Evolutionary conservation across 2,329 filamentous ascomycete genomes (phyloP), one percentile per base, ranked within the genome.

Genomic region (Arthrocladium fulminans): DNA sequence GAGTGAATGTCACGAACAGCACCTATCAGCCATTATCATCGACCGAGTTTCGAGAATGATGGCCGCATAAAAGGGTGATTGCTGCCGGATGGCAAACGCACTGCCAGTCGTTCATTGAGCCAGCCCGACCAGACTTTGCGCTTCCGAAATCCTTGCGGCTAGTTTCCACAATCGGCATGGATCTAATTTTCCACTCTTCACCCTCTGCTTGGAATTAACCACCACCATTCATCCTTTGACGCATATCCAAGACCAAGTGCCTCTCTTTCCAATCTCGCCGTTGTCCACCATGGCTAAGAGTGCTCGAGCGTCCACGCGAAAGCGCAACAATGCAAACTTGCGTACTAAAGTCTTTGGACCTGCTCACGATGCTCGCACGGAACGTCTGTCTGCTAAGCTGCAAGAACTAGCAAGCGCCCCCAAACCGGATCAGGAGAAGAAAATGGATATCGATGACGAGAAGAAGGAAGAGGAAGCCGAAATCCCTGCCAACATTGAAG

Each of bases 261-360:
- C 7, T 20, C 15, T n/a, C 39, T 5, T 44, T 17, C 25, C 17
- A 38, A 12, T 25, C 20, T 35, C 32, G 25, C 22, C 12, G 42
- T 20, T 22, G 15, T 37, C 45, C 63, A 76, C 48, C 59, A 97
- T 96, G 90, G 90, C 89, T 20, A 96, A 94, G 67, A 85, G 86
- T 64, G 74, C 85, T 52, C 78, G 90, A 65, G 79, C 89, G 56
- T 94, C 84, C 64, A 74, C 78, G 57, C 80, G 75, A 60, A 96
- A 96, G 73, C 75, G 76, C 61, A 96, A 96, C 73, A 88, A 88
- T 71, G 76, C 79, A 58, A 83, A 79, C 60, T 76, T 95, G 56
- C 89, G 89, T 67, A 74, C 79, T 56, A 81, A 80, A 56, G 84
- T 96, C 56, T 96, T 94, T 68, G 86, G 84, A 1, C 90, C 90